Percentiles rank a stretch among this genome's conserved stretches.
These are phyloP conservation scores for Lachancea dasiensis DNA, from an alignment of 805 yeast species.

Conservation along the genomic window DNA sequence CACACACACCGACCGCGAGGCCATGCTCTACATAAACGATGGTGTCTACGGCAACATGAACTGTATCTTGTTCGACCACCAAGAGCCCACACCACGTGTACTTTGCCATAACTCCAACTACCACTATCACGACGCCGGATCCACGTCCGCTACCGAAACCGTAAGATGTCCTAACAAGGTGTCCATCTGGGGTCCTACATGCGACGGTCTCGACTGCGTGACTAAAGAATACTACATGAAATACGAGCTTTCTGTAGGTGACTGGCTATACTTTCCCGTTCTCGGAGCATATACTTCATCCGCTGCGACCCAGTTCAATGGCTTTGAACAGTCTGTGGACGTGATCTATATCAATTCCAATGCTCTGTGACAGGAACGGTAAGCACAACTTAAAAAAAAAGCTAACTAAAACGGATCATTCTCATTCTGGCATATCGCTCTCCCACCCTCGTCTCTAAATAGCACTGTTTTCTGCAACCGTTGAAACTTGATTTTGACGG, in stretches of 20 bases:
- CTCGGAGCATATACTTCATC: slow-evolving; percentile 91
- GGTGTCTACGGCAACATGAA: slow-evolving; percentile 96
- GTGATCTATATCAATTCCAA: slow-evolving; percentile 58
- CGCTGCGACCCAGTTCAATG: slow-evolving; percentile 91
- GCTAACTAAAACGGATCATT: too few species aligned
- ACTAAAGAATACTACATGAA: slow-evolving; percentile 46
- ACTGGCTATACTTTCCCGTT: slow-evolving; percentile 81
- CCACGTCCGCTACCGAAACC: slow-evolving; percentile 15
- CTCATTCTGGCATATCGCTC: too few species aligned
- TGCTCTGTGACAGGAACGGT: slow-evolving; percentile 10
- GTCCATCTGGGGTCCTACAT: slow-evolving; percentile 97
- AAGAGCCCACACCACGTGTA: slow-evolving; percentile 63
- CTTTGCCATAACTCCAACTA: slow-evolving; percentile 49
- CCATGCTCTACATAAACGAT: slow-evolving; percentile 85
- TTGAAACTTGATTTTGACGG: too few species aligned
- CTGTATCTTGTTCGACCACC: slow-evolving; percentile 91
- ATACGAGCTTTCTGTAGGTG: slow-evolving; percentile 69
- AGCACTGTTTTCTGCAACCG: too few species aligned
- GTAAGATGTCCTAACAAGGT: slow-evolving; percentile 33
- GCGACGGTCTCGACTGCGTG: slow-evolving; percentile 92
- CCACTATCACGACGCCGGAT: slow-evolving; percentile 34
- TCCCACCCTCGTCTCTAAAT: too few species aligned
- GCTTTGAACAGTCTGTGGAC: slow-evolving; percentile 59
- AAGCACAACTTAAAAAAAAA: too few species aligned
- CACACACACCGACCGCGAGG: slow-evolving; percentile 33